Percentiles rank a stretch among this genome's conserved stretches.
phyloP scores from a whole-genome alignment of 2,329 filamentous ascomycete genomes.

The Epichloe gansuensis region DNA sequence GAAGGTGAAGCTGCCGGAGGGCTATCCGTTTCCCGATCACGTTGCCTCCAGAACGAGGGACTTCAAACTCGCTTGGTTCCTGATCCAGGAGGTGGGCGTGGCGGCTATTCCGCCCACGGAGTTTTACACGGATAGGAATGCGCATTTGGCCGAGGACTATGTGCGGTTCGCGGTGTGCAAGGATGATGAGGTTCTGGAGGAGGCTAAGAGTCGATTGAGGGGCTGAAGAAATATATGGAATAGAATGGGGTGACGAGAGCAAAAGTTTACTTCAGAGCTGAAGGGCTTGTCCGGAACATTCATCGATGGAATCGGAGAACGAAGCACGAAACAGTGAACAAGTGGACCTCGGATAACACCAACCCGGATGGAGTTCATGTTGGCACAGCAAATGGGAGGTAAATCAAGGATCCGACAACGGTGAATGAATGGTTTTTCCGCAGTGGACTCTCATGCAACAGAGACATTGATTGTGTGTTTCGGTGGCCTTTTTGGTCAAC shows the following conservation, averaged over 20 bases:
- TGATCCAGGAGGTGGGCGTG: constrained; percentile 92
- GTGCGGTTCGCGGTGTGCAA: constrained; percentile 95
- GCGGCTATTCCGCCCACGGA: constrained; percentile 94
- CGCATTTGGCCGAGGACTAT: constrained; percentile 82
- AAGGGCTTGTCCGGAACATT: too few species aligned
- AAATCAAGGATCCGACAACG: too few species aligned
- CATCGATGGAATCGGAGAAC: too few species aligned
- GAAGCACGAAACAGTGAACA: too few species aligned
- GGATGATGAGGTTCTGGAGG: constrained; percentile 71
- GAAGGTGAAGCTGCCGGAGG: constrained; percentile 70
- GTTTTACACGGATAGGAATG: constrained; percentile 82
- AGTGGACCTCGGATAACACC: too few species aligned
- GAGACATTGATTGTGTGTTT: too few species aligned
- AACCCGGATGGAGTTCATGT: too few species aligned
- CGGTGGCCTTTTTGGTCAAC: too few species aligned
- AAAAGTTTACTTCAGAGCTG: too few species aligned
- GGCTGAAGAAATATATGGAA: constrained; percentile 58
- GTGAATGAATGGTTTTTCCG: too few species aligned
- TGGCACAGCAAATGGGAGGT: too few species aligned
- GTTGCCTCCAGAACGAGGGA: constrained; percentile 79
- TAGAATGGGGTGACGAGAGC: neutral
- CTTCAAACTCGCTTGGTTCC: constrained; percentile 91
- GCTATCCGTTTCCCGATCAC: constrained; percentile 81
- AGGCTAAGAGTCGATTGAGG: constrained; percentile 62
- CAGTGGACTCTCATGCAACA: too few species aligned